Evolutionary conservation across 2,329 filamentous ascomycete species (phyloP).

Genomic region (Ascochyta clinopodiicola): DNA sequence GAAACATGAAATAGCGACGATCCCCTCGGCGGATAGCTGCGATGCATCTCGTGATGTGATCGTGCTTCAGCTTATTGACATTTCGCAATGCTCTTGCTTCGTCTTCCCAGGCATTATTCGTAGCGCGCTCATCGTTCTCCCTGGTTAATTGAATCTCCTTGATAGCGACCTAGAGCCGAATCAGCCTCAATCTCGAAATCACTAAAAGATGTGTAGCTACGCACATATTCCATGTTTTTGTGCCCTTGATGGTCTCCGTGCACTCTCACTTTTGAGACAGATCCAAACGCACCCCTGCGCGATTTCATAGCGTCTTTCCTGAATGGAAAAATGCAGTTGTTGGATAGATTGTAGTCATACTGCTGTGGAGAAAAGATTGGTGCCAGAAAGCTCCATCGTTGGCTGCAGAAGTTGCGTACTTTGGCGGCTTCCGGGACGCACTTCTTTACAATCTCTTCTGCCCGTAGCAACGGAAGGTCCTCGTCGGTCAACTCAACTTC

Average conservation of each 20-base stretch:
- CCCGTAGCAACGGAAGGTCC: too few species aligned
- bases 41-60: conserved; percentile 21
- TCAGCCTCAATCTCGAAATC: background rate
- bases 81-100: background rate
- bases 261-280: background rate
- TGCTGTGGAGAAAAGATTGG: background rate
- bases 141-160: background rate
- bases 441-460: too few species aligned
- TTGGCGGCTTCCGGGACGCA: too few species aligned
- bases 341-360: background rate
- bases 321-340: background rate
- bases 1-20: conserved; percentile 29
- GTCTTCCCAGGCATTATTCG: background rate
- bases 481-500: too few species aligned
- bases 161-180: background rate
- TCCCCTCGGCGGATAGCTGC: conserved; percentile 21
- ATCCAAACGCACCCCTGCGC: background rate
- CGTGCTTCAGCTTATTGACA: conserved; percentile 20
- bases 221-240: background rate
- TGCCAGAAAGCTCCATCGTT: background rate
- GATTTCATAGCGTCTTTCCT: background rate
- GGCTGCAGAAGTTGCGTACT: too few species aligned
- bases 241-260: background rate
- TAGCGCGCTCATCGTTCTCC: background rate
- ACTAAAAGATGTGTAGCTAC: background rate